These are phyloP conservation scores for Narthecium ossifragum DNA, from an alignment of 106 monocot species.

Conservation along the genomic window DNA sequence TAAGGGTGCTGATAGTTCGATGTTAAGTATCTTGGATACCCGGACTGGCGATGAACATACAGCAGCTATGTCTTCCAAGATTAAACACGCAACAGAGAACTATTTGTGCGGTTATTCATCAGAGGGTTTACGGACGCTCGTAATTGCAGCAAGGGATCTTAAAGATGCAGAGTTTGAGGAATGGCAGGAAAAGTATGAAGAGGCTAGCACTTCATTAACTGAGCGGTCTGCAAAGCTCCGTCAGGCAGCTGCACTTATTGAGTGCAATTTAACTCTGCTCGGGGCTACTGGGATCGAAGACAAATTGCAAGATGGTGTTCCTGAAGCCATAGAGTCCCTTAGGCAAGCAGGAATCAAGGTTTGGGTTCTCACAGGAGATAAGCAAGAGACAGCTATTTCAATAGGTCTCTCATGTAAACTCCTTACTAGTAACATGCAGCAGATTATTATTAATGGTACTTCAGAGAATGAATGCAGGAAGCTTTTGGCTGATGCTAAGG, in stretches of 20 bases:
- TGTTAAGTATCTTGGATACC: conserved; percentile 51
- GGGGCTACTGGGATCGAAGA: conserved; percentile 97
- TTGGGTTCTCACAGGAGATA: conserved; percentile 98
- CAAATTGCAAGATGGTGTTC: conserved; percentile 96
- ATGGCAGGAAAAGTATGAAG: conserved; percentile 84
- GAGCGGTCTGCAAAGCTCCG: conserved; percentile 85
- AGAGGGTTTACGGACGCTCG: conserved; percentile 80
- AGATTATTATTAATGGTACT: conserved; percentile 82
- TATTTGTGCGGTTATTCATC: conserved; percentile 68
- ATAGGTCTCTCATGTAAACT: conserved; percentile 92
- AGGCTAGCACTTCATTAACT: conserved; percentile 84
- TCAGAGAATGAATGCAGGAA: conserved; percentile 78
- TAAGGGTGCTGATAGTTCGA: conserved; percentile 96
- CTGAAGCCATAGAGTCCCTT: conserved; percentile 94
- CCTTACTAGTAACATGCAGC: conserved; percentile 65
- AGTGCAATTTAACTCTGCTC: conserved; percentile 75
- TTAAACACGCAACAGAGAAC: conserved; percentile 55
- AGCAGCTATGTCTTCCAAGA: conserved; percentile 15
- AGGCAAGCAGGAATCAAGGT: conserved; percentile 97
- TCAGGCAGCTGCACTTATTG: conserved; percentile 66
- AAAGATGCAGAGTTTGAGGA: conserved; percentile 64
- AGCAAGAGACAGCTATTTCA: conserved; percentile 98
- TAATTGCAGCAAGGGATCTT: conserved; percentile 73
- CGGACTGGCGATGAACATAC: conserved; percentile 6
- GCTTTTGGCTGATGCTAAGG: conserved; percentile 78